A percentile compares a stretch with the other conserved stretches of the same genome.
Evolutionary conservation across 106 monocot species (phyloP).

Genomic region (Cymbidium sinense): DNA sequence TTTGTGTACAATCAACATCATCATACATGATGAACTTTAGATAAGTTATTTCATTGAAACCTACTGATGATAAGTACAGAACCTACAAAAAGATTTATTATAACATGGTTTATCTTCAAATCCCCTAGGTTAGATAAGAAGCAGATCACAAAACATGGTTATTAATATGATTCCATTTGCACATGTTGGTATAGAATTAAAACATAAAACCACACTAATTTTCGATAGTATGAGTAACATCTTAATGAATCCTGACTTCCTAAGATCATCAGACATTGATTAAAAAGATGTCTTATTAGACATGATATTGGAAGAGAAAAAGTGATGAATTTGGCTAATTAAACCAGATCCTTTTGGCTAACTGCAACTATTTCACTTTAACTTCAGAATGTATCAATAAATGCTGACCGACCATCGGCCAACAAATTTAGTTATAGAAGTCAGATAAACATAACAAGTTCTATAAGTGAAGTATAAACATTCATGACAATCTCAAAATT

Average conservation of each 20-base stretch:
- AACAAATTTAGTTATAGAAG: no score
- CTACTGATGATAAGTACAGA: no score
- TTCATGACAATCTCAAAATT: no score
- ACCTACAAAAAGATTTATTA: no score
- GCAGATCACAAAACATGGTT: not conserved
- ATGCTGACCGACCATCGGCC: not conserved
- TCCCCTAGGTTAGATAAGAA: not conserved
- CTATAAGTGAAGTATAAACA: no score
- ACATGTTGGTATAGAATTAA: not conserved
- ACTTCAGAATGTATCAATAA: not conserved
- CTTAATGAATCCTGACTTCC: not conserved
- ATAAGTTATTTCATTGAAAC: no score
- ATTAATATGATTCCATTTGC: not conserved
- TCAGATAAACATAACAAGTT: no score
- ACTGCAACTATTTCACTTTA: not conserved
- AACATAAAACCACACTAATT: not conserved
- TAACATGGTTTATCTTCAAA: no score
- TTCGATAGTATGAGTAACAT: no score
- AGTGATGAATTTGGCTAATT: not conserved
- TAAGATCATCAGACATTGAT: not conserved
- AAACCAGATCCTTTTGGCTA: not conserved
- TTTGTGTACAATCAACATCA: no score
- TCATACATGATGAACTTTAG: no score
- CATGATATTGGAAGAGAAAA: not conserved
- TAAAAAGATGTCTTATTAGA: not conserved